A percentile compares a stretch with the other conserved stretches of the same genome.
Conservation (phyloP, 108 stramenopile species). For the Fistulifera pelliculosa region DNA sequence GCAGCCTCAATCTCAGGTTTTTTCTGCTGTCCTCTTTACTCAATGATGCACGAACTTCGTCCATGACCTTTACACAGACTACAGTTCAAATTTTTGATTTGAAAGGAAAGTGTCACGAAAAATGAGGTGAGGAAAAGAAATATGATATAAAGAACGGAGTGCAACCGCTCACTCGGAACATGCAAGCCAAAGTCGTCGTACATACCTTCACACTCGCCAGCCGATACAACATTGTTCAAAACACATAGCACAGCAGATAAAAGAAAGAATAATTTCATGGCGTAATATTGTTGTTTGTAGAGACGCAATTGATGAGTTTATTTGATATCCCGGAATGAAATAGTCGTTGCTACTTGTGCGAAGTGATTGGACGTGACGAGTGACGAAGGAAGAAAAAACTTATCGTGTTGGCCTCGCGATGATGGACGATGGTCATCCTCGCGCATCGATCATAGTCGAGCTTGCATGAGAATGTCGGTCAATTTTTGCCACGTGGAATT, state of each 20-base stretch:
- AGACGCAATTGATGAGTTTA: no score
- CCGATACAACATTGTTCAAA: neutral
- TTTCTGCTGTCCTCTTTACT: slow-evolving; percentile 43
- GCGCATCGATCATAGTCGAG: no score
- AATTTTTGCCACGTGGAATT: no score
- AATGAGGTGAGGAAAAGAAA: neutral
- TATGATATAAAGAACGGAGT: neutral
- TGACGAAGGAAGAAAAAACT: no score
- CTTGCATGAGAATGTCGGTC: no score
- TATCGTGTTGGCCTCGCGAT: no score
- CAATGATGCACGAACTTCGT: slow-evolving; percentile 62
- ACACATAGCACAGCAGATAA: neutral
- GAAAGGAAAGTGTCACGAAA: neutral
- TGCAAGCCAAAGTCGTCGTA: neutral
- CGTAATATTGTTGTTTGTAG: no score
- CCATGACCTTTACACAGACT: slow-evolving; percentile 89
- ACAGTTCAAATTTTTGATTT: neutral
- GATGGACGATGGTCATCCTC: no score
- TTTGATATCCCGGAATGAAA: no score
- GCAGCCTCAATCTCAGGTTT: slow-evolving; percentile 77
- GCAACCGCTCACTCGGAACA: neutral
- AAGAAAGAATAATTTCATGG: no score
- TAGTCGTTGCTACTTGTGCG: no score
- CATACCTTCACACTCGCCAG: slow-evolving; percentile 2
- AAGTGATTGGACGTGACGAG: no score